phyloP scores from a whole-genome alignment of 768 basidiomycete genomes.

The Chalciporus piperatus region DNA sequence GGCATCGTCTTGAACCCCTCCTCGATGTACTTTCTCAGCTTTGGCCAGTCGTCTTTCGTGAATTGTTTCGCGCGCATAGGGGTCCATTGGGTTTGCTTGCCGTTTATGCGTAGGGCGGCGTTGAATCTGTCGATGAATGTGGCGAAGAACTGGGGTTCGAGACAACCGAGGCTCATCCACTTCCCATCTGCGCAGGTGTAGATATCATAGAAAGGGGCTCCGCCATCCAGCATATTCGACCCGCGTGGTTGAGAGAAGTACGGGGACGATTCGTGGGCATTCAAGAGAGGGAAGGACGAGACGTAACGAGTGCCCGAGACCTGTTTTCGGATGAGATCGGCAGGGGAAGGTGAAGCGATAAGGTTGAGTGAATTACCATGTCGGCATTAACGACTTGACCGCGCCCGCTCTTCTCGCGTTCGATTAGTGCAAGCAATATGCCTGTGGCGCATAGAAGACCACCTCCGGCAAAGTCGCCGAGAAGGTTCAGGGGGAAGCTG shows the following conservation, averaged over 20 bases:
- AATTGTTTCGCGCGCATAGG: conserved; percentile 47
- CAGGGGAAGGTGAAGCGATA: neutral
- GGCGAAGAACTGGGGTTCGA: conserved; percentile 71
- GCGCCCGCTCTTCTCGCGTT: conserved; percentile 58
- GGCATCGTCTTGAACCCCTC: conserved; percentile 59
- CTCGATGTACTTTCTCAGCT: conserved; percentile 52
- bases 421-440: conserved; percentile 71
- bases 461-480: conserved; percentile 84
- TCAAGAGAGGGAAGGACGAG: conserved; percentile 67
- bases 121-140: conserved; percentile 57
- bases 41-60: conserved; percentile 54
- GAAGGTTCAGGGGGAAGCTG: conserved; percentile 67
- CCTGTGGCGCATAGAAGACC: conserved; percentile 70
- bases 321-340: conserved; percentile 36
- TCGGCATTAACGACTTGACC: conserved; percentile 76
- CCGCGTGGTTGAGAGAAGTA: conserved; percentile 48
- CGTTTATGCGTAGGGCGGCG: conserved; percentile 42
- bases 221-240: conserved; percentile 66
- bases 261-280: conserved; percentile 31
- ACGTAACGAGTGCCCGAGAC: conserved; percentile 78
- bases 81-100: conserved; percentile 49
- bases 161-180: conserved; percentile 75
- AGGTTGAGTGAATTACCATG: conserved; percentile 54
- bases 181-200: conserved; percentile 71
- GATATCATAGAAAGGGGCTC: conserved; percentile 73